Evolutionary conservation across 495 filamentous ascomycete genomes (phyloP).

Genomic region (Rhypophila decipiens): DNA sequence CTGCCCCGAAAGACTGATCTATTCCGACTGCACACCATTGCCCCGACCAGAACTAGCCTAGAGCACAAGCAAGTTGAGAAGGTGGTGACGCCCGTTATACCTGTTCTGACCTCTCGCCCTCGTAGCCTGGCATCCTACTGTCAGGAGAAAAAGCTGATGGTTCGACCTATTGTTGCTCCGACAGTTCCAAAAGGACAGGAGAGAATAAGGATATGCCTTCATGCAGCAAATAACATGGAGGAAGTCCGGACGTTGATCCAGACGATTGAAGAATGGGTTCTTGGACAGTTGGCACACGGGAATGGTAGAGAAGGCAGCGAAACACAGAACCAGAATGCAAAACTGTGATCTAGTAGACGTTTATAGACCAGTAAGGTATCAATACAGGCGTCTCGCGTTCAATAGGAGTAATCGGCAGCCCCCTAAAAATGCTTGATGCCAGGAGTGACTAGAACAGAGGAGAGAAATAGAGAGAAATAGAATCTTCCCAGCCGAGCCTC

Average conservation of each 20-base stretch:
- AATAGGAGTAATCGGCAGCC: too few relatives aligned
- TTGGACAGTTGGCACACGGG: neutral
- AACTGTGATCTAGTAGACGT: neutral
- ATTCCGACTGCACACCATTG: too few relatives aligned
- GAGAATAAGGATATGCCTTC: slow-evolving; percentile 49
- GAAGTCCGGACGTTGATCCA: slow-evolving; percentile 38
- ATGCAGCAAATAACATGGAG: slow-evolving; percentile 43
- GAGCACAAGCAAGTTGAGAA: slow-evolving; percentile 9
- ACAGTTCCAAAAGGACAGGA: slow-evolving; percentile 47
- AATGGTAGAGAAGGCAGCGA: neutral
- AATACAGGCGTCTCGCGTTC: too few relatives aligned
- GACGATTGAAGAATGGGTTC: slow-evolving; percentile 38
- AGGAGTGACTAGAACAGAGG: too few relatives aligned
- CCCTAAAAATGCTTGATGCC: too few relatives aligned
- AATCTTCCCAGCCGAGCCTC: too few relatives aligned
- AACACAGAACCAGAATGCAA: neutral
- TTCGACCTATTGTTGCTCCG: slow-evolving; percentile 49
- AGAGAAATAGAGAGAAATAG: too few relatives aligned
- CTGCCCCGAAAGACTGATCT: too few relatives aligned
- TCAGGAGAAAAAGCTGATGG: slow-evolving; percentile 43
- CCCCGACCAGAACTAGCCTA: too few relatives aligned
- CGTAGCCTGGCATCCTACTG: slow-evolving; percentile 45
- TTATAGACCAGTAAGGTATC: too few relatives aligned
- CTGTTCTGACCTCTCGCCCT: slow-evolving; percentile 38
- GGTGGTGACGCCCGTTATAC: slow-evolving; percentile 34